These are phyloP conservation scores for Biscogniauxia marginata DNA, from an alignment of 2,329 filamentous ascomycete species.

Conservation along the genomic window DNA sequence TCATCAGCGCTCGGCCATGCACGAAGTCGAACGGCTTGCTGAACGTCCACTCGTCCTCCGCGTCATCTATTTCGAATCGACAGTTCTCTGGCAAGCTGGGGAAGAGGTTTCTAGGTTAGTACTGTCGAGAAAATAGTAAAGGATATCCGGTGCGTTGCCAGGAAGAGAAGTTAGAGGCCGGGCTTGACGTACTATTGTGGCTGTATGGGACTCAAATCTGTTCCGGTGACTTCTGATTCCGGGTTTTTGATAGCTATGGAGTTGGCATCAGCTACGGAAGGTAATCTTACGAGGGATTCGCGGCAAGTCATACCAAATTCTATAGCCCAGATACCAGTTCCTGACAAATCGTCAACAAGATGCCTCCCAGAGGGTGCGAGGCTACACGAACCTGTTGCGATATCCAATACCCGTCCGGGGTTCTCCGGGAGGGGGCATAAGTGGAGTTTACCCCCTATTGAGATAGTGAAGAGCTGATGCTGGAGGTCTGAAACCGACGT, in stretches of 20 bases:
- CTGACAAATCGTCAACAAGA: constrained; percentile 16
- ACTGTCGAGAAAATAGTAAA: not conserved
- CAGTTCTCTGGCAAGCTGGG: constrained; percentile 50
- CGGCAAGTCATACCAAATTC: constrained; percentile 36
- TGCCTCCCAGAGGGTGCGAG: not conserved
- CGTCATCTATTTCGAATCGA: constrained; percentile 53
- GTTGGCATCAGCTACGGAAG: constrained; percentile 1
- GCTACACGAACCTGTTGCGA: constrained; percentile 36
- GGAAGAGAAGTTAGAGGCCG: not conserved
- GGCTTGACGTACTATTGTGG: constrained; percentile 34
- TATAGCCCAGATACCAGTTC: constrained; percentile 51
- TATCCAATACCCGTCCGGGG: constrained; percentile 44
- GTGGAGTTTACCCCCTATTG: constrained; percentile 40
- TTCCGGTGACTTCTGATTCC: constrained; percentile 38
- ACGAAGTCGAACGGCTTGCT: constrained; percentile 53
- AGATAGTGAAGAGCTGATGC: constrained; percentile 40
- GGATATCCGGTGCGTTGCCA: too few relatives aligned
- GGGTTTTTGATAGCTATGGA: constrained; percentile 38
- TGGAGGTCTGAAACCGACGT: constrained; percentile 33
- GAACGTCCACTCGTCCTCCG: constrained; percentile 50
- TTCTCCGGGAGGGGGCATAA: constrained; percentile 42
- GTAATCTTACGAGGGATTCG: not conserved
- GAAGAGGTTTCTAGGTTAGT: constrained; percentile 8
- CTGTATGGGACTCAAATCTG: constrained; percentile 47
- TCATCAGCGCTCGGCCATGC: constrained; percentile 49